Evolutionary conservation across 495 filamentous ascomycete species (phyloP).

Genomic region (Eremomyces bilateralis): DNA sequence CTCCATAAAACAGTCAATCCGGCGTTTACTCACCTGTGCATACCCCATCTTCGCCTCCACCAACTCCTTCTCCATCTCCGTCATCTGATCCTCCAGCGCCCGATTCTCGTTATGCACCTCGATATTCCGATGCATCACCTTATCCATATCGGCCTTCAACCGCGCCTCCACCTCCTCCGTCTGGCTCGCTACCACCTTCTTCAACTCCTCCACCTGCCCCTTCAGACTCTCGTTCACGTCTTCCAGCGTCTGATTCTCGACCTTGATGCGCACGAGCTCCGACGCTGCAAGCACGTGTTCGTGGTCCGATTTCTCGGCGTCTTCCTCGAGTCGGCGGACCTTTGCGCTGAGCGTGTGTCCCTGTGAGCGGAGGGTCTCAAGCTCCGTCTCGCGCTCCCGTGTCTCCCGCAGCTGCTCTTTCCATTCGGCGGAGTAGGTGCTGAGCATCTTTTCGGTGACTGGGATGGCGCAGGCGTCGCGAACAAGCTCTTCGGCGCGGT

Average conservation of each 20-base stretch:
- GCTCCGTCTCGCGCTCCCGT: constrained; percentile 59
- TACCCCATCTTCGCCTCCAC: constrained; percentile 88
- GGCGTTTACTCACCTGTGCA: constrained; percentile 54
- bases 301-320: constrained; percentile 68
- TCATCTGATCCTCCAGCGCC: constrained; percentile 68
- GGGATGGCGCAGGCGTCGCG: constrained; percentile 83
- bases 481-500: constrained; percentile 80
- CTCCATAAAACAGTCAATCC: neutral
- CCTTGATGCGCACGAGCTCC: constrained; percentile 73
- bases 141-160: constrained; percentile 70
- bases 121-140: constrained; percentile 75
- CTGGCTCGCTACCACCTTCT: constrained; percentile 69
- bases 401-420: constrained; percentile 62
- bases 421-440: constrained; percentile 70
- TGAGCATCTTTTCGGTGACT: constrained; percentile 59
- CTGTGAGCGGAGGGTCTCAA: constrained; percentile 49
- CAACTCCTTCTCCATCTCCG: constrained; percentile 83
- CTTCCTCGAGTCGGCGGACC: constrained; percentile 66
- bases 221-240: constrained; percentile 75
- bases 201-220: constrained; percentile 62
- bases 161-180: constrained; percentile 69
- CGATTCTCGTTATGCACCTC: constrained; percentile 92
- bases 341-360: constrained; percentile 41
- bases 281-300: constrained; percentile 87
- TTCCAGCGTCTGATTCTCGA: constrained; percentile 72